Conservation (phyloP, 202 grass and related monocot species). For the Hordeum pubiflorum region DNA sequence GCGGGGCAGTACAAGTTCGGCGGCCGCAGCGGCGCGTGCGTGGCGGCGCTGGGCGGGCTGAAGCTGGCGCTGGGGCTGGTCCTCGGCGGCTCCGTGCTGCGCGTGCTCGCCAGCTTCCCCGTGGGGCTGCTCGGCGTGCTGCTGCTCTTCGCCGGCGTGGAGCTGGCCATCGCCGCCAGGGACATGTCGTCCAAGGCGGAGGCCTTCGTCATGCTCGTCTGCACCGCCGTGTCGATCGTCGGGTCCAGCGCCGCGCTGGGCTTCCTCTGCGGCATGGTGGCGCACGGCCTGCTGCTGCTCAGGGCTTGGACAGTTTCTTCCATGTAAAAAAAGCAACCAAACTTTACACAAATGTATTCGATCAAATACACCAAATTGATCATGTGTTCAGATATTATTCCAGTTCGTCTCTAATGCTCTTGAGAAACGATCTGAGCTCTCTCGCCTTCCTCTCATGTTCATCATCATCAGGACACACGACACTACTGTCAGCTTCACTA, state of each 20-base stretch:
- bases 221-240: constrained; percentile 61
- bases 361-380: neutral
- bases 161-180: constrained; percentile 62
- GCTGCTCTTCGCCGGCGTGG: constrained; percentile 73
- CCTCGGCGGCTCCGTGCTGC: neutral
- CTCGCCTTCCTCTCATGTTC: constrained; percentile 47
- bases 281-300: constrained; percentile 14
- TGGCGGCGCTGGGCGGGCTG: neutral
- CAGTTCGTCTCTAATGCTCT: constrained; percentile 51
- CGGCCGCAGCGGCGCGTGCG: neutral
- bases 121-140: constrained; percentile 30
- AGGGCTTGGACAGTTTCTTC: constrained; percentile 10
- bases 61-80: constrained; percentile 3
- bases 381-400: constrained; percentile 18
- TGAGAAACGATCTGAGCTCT: constrained; percentile 40
- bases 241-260: constrained; percentile 75
- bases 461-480: constrained; percentile 29
- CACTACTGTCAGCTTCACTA: constrained; percentile 27
- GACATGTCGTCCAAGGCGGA: constrained; percentile 68
- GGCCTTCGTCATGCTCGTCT: constrained; percentile 71
- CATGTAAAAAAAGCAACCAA: neutral
- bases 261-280: constrained; percentile 42
- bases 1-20: constrained; percentile 14
- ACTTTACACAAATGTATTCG: neutral
- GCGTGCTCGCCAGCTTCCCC: neutral